Evolutionary conservation across 2,329 filamentous ascomycete species (phyloP), one percentile per base, ranked within the genome.

Genomic region (Talaromyces sp.): DNA sequence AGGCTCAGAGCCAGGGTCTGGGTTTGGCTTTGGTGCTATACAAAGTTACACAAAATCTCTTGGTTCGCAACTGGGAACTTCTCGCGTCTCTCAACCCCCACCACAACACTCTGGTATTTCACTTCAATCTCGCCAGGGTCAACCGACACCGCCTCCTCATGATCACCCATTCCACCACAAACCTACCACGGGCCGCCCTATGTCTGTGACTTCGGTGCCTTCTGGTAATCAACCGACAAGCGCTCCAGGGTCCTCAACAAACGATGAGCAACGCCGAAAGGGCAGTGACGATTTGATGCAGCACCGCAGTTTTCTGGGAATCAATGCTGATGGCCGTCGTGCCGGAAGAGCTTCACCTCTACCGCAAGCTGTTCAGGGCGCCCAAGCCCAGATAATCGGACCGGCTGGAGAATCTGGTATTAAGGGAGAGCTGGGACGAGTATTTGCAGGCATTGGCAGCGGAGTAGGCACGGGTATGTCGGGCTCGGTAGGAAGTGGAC

Each of bases 371-470:
- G 93, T 97, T 0, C 93, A 97, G 72, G 93, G 93, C 25, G 93
- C 91, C 1, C 93, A 96, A 73, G 86, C 88, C 17, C 90, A 92
- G 68, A 85, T 90, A 44, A 84, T 90, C 58, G 91, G 90, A 3
- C 91, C 92, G 6, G 86, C 87, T 15, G 90, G 88, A 17, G 92
- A 96, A 73, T 90, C 92, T 11, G 90, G 90, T 51, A 96, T 97
- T 71, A 96, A 97, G 81, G 96, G 88, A 72, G 93, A 97, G 73
- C 93, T 97, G 72, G 93, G 93, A 30, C 88, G 92, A 64, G 96
- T 97, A 83, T 97, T 96, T 76, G 92, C 91, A 19, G 93, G 93
- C n/a, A 92, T 98, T 66, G 93, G 87, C 17, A 88, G 85, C 72
- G 87, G 87, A 39, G 80, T 88, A 19, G 85, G 85, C 32, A 82